Evolutionary conservation across 805 yeast genomes (phyloP).

Genomic region (Citeromyces matritensis): DNA sequence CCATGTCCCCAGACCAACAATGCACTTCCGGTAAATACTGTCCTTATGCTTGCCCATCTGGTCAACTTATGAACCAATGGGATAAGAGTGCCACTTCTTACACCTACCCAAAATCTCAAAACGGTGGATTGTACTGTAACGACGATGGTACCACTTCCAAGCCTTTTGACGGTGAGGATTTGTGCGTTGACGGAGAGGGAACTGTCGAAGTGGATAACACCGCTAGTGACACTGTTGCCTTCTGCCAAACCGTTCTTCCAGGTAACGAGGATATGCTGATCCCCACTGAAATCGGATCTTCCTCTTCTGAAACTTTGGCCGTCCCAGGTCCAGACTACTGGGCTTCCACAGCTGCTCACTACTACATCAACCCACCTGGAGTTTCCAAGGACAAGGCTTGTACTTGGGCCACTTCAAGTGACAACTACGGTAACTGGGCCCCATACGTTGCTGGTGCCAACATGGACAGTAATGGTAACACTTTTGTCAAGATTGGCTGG

Average conservation of each 20-base stretch:
- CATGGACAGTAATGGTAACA: slow-evolving; percentile 52
- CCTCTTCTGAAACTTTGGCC: slow-evolving; percentile 40
- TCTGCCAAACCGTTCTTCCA: slow-evolving; percentile 88
- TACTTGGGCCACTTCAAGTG: slow-evolving; percentile 60
- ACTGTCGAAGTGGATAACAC: slow-evolving; percentile 43
- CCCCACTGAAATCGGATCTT: slow-evolving; percentile 54
- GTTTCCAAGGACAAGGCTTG: slow-evolving; percentile 64
- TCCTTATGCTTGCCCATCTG: slow-evolving; percentile 87
- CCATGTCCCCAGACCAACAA: slow-evolving; percentile 57
- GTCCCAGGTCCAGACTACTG: slow-evolving; percentile 79
- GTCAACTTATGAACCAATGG: slow-evolving; percentile 82
- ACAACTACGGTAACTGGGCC: slow-evolving; percentile 81
- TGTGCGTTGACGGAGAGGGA: slow-evolving; percentile 69
- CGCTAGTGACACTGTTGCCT: slow-evolving; percentile 49
- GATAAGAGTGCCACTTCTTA: slow-evolving; percentile 62
- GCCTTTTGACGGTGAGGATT: slow-evolving; percentile 38
- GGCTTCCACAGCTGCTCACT: slow-evolving; percentile 81
- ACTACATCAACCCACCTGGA: slow-evolving; percentile 76
- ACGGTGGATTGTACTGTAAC: slow-evolving; percentile 78
- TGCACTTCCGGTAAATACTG: slow-evolving; percentile 74
- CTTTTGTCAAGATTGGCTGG: slow-evolving; percentile 82
- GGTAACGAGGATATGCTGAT: slow-evolving; percentile 92
- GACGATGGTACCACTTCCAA: slow-evolving; percentile 50
- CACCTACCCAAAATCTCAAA: slow-evolving; percentile 59
- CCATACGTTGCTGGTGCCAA: slow-evolving; percentile 92